phyloP scores from a whole-genome alignment of 345 rosid genomes.

The Brassica incana region DNA sequence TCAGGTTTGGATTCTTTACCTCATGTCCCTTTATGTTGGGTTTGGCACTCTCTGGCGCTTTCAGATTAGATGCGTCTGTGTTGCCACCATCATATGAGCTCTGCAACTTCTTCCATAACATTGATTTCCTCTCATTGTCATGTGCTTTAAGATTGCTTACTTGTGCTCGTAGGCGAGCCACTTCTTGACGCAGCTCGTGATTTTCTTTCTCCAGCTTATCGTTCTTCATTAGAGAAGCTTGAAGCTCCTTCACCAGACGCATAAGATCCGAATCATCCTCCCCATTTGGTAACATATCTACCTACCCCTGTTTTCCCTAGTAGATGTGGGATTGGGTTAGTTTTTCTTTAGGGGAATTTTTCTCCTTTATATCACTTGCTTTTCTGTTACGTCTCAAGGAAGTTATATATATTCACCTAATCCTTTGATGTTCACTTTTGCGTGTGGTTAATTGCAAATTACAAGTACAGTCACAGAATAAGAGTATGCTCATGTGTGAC shows the following conservation, averaged over 20 bases:
- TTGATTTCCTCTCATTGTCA: conserved; percentile 80
- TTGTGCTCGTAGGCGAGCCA: conserved; percentile 63
- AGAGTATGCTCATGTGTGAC: conserved; percentile 16
- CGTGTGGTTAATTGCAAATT: conserved; percentile 9
- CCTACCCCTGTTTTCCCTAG: neutral
- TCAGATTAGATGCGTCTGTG: conserved; percentile 45
- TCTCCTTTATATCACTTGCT: conserved; percentile 29
- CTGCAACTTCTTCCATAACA: conserved; percentile 91
- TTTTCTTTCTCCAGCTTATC: conserved; percentile 76
- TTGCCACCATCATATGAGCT: conserved; percentile 47
- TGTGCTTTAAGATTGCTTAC: conserved; percentile 71
- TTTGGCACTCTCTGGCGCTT: conserved; percentile 46
- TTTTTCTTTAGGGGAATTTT: neutral
- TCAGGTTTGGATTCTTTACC: conserved; percentile 42
- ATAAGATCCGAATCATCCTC: conserved; percentile 55
- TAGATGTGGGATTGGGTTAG: conserved; percentile 16
- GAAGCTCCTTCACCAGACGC: conserved; percentile 63
- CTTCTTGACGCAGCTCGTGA: conserved; percentile 68
- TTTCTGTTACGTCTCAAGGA: conserved; percentile 18
- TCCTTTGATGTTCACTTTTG: conserved; percentile 32
- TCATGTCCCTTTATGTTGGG: conserved; percentile 38
- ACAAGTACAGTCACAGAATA: conserved; percentile 17
- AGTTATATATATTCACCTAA: conserved; percentile 37
- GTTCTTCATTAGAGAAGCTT: conserved; percentile 53
- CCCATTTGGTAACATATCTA: conserved; percentile 45